A percentile compares a stretch with the other conserved stretches of the same genome.
These are phyloP conservation scores for Ceratobasidium sp. DNA, from an alignment of 1,284 basidiomycete genomes.

Conservation along the genomic window DNA sequence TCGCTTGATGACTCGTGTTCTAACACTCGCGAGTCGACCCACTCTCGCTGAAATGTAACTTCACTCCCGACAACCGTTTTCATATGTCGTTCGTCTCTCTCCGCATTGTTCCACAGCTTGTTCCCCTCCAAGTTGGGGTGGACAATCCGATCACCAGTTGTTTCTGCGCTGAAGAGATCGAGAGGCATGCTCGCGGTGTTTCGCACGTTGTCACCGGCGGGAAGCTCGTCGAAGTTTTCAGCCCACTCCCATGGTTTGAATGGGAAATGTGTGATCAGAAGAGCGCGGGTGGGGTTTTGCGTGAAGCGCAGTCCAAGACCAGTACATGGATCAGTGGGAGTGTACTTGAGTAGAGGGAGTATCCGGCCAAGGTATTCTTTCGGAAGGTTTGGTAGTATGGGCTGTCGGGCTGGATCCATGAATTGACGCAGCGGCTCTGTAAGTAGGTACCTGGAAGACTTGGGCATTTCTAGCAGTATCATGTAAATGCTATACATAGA, in stretches of 20 bases:
- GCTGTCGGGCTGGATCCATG: conserved; percentile 64
- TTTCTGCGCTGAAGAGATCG: conserved; percentile 73
- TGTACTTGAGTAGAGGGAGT: conserved; percentile 62
- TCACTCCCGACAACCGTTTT: conserved; percentile 39
- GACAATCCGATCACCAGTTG: conserved; percentile 68
- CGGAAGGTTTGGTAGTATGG: conserved; percentile 68
- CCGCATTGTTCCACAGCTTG: conserved; percentile 24
- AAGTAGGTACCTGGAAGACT: conserved; percentile 65
- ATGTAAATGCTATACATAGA: not conserved
- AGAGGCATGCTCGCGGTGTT: conserved; percentile 80
- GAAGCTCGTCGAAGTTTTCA: conserved; percentile 72
- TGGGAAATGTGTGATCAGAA: conserved; percentile 17
- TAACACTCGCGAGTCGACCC: conserved; percentile 30
- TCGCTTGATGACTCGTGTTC: not conserved
- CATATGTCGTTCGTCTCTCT: conserved; percentile 42
- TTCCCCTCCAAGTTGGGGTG: conserved; percentile 19
- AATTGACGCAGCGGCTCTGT: conserved; percentile 74
- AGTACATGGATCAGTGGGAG: conserved; percentile 31
- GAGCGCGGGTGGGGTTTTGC: conserved; percentile 65
- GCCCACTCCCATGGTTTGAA: conserved; percentile 85
- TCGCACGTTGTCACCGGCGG: conserved; percentile 58
- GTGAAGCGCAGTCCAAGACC: conserved; percentile 58
- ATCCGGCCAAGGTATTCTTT: conserved; percentile 66
- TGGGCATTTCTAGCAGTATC: conserved; percentile 68
- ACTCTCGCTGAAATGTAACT: conserved; percentile 35